Evolutionary conservation across 2,329 filamentous ascomycete genomes (phyloP).

Genomic region (Colletotrichum echinochloae): DNA sequence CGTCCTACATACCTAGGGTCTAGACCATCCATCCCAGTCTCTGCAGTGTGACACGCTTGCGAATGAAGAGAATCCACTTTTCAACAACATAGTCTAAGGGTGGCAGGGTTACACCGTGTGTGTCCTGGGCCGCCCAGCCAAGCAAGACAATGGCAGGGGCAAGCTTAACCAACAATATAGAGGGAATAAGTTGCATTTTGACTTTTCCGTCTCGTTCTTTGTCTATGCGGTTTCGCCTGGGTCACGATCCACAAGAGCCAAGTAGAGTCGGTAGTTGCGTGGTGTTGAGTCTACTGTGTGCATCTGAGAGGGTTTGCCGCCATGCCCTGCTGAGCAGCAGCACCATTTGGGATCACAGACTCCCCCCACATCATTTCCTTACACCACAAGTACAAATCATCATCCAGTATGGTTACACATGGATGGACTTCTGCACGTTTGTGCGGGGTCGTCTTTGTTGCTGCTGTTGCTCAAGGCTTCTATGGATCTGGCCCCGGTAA

Average conservation of each 20-base stretch:
- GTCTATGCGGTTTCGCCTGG: background rate
- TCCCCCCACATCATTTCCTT: accelerated
- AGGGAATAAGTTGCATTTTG: background rate
- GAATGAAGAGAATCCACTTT: background rate
- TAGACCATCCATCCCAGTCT: background rate
- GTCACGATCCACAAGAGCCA: background rate
- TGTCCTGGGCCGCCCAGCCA: background rate
- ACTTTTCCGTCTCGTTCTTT: background rate
- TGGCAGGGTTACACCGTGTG: background rate
- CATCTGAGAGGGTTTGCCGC: background rate
- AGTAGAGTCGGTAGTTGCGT: background rate
- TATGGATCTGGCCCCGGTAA: background rate
- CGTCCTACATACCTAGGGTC: too few species aligned
- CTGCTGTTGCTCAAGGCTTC: background rate
- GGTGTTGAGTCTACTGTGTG: background rate
- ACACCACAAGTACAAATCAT: accelerated
- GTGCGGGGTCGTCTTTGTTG: conserved; percentile 8
- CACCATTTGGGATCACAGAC: background rate
- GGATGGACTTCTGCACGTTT: background rate
- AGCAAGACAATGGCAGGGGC: background rate
- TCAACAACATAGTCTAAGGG: too few species aligned
- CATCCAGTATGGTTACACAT: background rate
- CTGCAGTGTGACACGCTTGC: background rate
- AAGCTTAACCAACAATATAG: background rate
- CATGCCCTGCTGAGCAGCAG: background rate